Conservation (phyloP, 441 rosid species). For the Isatis lusitanica region DNA sequence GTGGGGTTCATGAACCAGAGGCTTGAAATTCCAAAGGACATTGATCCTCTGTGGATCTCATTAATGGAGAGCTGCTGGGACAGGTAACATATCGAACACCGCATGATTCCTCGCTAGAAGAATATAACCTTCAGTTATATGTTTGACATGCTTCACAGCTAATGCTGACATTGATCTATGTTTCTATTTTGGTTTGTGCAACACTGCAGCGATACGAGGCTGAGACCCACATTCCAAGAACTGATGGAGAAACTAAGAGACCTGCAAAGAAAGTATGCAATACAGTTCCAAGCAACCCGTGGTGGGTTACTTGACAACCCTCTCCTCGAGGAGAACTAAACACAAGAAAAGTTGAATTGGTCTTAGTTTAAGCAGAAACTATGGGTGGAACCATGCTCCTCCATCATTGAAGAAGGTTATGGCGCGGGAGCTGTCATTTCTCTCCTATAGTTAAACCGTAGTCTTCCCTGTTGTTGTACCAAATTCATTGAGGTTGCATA, state of each 20-base stretch:
- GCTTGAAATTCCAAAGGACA: constrained; percentile 77
- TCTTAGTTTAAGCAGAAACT: neutral
- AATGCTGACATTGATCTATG: neutral
- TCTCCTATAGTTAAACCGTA: constrained; percentile 74
- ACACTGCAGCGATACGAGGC: constrained; percentile 62
- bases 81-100: constrained; percentile 43
- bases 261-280: constrained; percentile 45
- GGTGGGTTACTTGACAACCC: constrained; percentile 41
- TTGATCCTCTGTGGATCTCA: constrained; percentile 81
- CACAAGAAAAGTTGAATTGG: constrained; percentile 12
- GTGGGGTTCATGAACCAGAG: constrained; percentile 98
- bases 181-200: constrained; percentile 1
- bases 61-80: constrained; percentile 89
- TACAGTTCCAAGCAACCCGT: constrained; percentile 64
- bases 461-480: constrained; percentile 93
- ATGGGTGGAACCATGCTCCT: constrained; percentile 44
- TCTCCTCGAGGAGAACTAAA: constrained; percentile 36
- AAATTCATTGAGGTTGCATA: constrained; percentile 68
- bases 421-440: constrained; percentile 97
- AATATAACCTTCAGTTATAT: neutral
- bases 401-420: constrained; percentile 77
- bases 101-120: neutral
- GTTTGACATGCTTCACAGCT: neutral
- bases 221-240: constrained; percentile 87
- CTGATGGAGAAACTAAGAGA: constrained; percentile 79